Evolutionary conservation across 805 yeast genomes (phyloP).

Genomic region (Millerozyma miso): DNA sequence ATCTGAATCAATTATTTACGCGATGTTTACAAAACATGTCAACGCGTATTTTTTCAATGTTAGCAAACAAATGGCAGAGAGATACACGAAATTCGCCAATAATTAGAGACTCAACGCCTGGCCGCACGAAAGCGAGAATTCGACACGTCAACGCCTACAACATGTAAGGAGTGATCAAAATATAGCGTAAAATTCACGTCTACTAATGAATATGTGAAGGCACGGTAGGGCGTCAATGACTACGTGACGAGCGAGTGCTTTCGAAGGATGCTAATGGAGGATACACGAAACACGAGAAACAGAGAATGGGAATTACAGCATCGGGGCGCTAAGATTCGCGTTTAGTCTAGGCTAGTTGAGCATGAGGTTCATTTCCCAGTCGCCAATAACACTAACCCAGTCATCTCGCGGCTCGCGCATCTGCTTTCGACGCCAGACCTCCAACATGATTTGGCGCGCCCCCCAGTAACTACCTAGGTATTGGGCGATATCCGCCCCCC

Average conservation of each 20-base stretch:
- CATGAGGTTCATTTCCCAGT: conserved; percentile 86
- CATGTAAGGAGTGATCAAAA: neutral
- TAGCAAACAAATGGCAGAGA: neutral
- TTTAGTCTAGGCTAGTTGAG: conserved; percentile 35
- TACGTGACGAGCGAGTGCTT: neutral
- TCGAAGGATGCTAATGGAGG: neutral
- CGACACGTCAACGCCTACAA: neutral
- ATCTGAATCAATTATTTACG: neutral
- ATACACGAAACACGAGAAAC: neutral
- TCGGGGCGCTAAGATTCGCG: neutral
- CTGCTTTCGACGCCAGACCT: conserved; percentile 75
- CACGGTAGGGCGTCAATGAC: neutral
- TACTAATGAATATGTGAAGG: neutral
- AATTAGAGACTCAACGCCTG: neutral
- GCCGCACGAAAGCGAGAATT: neutral
- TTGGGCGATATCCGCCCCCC: conserved; percentile 64
- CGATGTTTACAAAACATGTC: neutral
- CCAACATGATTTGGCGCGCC: conserved; percentile 78
- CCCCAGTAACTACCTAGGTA: conserved; percentile 77
- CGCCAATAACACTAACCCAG: conserved; percentile 77
- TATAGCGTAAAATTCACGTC: neutral
- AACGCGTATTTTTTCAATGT: neutral
- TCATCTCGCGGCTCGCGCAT: conserved; percentile 54
- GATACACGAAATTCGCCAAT: neutral
- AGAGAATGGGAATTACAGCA: no score